A percentile compares a stretch with the other conserved stretches of the same genome.
Conservation (phyloP, 73 alveolate genomes). For the Effrenium voratum region DNA sequence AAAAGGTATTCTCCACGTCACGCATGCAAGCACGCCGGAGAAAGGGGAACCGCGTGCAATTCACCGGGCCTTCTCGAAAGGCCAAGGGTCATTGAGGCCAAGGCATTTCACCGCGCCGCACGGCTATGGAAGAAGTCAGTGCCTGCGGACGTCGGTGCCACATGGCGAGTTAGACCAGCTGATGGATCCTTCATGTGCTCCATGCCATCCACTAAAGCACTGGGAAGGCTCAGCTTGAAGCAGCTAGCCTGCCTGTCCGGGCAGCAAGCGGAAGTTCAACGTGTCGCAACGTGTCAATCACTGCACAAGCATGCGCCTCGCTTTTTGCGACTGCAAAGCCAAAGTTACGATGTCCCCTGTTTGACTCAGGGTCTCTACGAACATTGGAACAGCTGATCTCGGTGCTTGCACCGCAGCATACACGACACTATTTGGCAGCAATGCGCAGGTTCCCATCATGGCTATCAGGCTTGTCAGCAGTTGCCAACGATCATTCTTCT, state of each 20-base stretch:
- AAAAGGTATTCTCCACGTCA: not conserved
- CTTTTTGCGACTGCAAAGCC: not conserved
- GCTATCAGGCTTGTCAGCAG: constrained; percentile 18
- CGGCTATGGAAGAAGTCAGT: not conserved
- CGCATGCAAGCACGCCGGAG: not conserved
- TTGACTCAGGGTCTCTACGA: not conserved
- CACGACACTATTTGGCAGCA: not conserved
- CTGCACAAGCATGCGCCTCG: not conserved
- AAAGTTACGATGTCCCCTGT: not conserved
- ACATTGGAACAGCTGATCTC: not conserved
- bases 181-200: constrained; percentile 18
- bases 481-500: constrained; percentile 15
- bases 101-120: constrained; percentile 14
- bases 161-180: not conserved
- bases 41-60: not conserved
- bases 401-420: not conserved
- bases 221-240: constrained; percentile 18
- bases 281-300: not conserved
- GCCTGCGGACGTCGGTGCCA: not conserved
- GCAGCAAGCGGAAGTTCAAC: not conserved
- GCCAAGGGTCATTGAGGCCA: not conserved
- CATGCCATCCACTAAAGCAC: not conserved
- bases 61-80: not conserved
- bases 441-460: too few relatives aligned
- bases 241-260: constrained; percentile 43